Base-by-base conservation (phyloP, 495 filamentous ascomycete species). In the Cairneyella variabilis region DNA sequence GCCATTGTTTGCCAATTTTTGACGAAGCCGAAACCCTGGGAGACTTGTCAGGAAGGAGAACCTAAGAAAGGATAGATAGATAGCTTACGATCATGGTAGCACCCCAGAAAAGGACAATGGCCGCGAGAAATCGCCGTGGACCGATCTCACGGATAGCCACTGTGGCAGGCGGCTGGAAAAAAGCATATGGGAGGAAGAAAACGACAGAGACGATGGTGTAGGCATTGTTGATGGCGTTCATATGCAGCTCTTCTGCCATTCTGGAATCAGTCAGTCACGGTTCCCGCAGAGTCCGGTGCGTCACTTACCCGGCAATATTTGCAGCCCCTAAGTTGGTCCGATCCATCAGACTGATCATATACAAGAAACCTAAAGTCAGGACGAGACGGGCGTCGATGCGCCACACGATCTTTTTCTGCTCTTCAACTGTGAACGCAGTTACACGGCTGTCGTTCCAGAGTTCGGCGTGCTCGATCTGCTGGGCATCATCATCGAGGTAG, bases 271-370 rank as follows among this genome's bases (percentile, higher is more conserved):
- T n/a, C n/a, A n/a, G n/a, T n/a, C n/a, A n/a, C n/a, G n/a, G n/a
- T n/a, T n/a, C n/a, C n/a, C n/a, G n/a, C n/a, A n/a, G n/a, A n/a
- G n/a, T n/a, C n/a, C n/a, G n/a, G 7, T 7, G 1, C 40, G 14
- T 53, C n/a, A 53, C 28, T 14, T 51, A 61, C 48, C 71, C 84
- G 25, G 83, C 83, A 54, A 89, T 76, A 25, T 73, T 73, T 39
- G 85, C 85, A 32, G 73, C 74, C 45, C 76, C 74, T 57, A 88
- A 58, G 64, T 89, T 89, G 5, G 82, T 86, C 2, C 85, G 69
- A 64, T 88, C 85, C 78, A 88, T 83, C 47, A 88, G 62, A 25
- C 72, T 78, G 53, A 85, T 71, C 58, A 79, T 83, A 64, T 88
- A 88, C 61, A 86, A 73, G 56, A 80, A 64, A 4, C 85, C 85